These are phyloP conservation scores for Pyrenopolyporus hunteri DNA, from an alignment of 495 filamentous ascomycete species.

Conservation along the genomic window DNA sequence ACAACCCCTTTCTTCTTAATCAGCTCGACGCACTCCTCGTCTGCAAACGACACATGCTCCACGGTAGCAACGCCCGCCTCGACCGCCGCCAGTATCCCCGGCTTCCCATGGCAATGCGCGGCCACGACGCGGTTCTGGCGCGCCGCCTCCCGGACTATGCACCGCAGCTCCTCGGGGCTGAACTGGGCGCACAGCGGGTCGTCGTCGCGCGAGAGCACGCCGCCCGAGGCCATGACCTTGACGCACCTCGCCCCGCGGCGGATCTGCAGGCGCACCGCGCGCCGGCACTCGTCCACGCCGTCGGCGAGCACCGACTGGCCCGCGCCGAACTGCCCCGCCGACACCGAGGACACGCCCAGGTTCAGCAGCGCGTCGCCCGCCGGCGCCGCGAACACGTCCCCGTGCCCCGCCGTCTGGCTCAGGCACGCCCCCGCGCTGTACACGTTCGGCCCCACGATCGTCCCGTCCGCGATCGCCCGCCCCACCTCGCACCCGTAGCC, in stretches of 20 bases:
- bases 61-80: slow-evolving; percentile 53
- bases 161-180: slow-evolving; percentile 54
- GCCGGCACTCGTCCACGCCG: slow-evolving; percentile 55
- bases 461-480: slow-evolving; percentile 52
- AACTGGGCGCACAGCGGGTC: slow-evolving; percentile 56
- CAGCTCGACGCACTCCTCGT: slow-evolving; percentile 53
- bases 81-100: slow-evolving; percentile 57
- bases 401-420: slow-evolving; percentile 57
- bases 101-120: slow-evolving; percentile 58
- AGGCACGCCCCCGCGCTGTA: slow-evolving; percentile 51
- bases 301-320: slow-evolving; percentile 46
- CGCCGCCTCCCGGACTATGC: slow-evolving; percentile 56
- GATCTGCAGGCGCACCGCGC: slow-evolving; percentile 55
- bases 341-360: slow-evolving; percentile 30
- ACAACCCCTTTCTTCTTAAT: slow-evolving; percentile 54
- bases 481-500: slow-evolving; percentile 52
- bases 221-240: slow-evolving; percentile 59
- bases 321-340: slow-evolving; percentile 38
- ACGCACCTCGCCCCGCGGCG: slow-evolving; percentile 57
- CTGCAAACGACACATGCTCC: slow-evolving; percentile 54
- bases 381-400: slow-evolving; percentile 50
- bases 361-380: slow-evolving; percentile 43
- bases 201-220: slow-evolving; percentile 53
- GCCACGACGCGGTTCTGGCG: slow-evolving; percentile 53
- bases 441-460: slow-evolving; percentile 55